phyloP scores from a whole-genome alignment of 805 yeast genomes.

The Tetrapisispora fleetii region DNA sequence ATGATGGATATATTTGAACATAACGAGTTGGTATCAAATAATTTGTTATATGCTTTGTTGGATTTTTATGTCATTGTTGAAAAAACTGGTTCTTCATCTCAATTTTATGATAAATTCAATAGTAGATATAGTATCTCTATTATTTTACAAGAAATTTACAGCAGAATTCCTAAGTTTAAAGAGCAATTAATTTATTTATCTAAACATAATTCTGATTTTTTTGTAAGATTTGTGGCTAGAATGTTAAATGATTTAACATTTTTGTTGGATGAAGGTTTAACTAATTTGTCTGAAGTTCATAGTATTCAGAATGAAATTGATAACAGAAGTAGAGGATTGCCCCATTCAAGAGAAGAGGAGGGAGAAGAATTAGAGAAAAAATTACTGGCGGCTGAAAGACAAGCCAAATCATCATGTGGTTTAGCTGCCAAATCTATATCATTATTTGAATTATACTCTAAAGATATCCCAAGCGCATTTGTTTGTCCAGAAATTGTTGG shows the following conservation, averaged over 20 bases:
- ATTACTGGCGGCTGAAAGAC: constrained; percentile 55
- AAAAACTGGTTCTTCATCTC: constrained; percentile 89
- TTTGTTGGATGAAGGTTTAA: constrained; percentile 80
- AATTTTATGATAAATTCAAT: constrained; percentile 92
- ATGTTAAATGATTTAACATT: constrained; percentile 92
- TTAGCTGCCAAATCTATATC: constrained; percentile 74
- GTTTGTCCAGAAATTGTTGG: constrained; percentile 84
- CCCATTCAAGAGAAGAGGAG: constrained; percentile 36
- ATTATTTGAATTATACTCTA: constrained; percentile 70
- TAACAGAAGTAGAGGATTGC: constrained; percentile 33
- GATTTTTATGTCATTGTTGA: constrained; percentile 92
- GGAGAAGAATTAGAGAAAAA: constrained; percentile 52
- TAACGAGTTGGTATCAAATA: constrained; percentile 50
- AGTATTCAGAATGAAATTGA: constrained; percentile 56
- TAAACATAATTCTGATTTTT: constrained; percentile 63
- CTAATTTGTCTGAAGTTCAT: constrained; percentile 71
- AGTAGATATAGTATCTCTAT: constrained; percentile 78
- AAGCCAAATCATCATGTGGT: constrained; percentile 74
- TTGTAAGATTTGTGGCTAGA: constrained; percentile 85
- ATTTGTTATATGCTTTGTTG: constrained; percentile 71
- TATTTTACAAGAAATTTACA: constrained; percentile 76
- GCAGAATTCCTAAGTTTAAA: constrained; percentile 52
- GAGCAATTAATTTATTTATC: constrained; percentile 62
- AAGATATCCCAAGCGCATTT: constrained; percentile 80
- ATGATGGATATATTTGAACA: constrained; percentile 56